Base-by-base conservation (phyloP, 306 rosid genomes). In the Arachis stenosperma region DNA sequence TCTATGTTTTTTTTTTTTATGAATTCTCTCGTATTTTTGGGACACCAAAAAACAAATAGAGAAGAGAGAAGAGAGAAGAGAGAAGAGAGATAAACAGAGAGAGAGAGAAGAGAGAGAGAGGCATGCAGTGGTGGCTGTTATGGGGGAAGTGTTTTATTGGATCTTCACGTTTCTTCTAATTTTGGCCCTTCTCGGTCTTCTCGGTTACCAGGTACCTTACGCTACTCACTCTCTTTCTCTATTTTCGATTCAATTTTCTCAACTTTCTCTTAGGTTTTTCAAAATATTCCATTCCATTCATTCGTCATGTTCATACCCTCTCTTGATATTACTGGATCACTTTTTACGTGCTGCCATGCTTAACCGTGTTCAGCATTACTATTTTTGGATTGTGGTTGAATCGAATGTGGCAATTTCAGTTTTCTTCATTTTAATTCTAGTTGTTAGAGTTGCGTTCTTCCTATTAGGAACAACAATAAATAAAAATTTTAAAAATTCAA, bases 141-240 rank as follows among this genome's bases (percentile, higher is more conserved):
- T 90, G 96, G 84, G 78, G 62, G 85, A 69, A 57, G 73, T 86
- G 53, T 76, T 88, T 47, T 83, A 83, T 44, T 89, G 96, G 96
- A 90, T 92, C 68, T 40, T 78, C 52, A 68, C 83, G 10, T 92
- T 92, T 84, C 75, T 86, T 77, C 76, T 89, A 69, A 81, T 89
- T 42, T 39, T 92, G 48, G 70, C 85, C 75, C 80, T 88, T 41
- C 71, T 88, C 7, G 81, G 82, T 67, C 10, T 86, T 39, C 65
- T 89, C 15, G 96, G 96, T 75, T 92, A 83, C 72, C 96, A 92
- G 93, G 97, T 88, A 29, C 7, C 0, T 72, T 11, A 4, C 65
- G 10, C 6, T 11, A 48, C 57, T 33, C 37, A 33, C 37, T 33
- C 0, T 22, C 27, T 22, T 22, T 22, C 27, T 22, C 27, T 39